Base-by-base conservation (phyloP, 1,284 basidiomycete species). In the Sporisorium sorghi region DNA sequence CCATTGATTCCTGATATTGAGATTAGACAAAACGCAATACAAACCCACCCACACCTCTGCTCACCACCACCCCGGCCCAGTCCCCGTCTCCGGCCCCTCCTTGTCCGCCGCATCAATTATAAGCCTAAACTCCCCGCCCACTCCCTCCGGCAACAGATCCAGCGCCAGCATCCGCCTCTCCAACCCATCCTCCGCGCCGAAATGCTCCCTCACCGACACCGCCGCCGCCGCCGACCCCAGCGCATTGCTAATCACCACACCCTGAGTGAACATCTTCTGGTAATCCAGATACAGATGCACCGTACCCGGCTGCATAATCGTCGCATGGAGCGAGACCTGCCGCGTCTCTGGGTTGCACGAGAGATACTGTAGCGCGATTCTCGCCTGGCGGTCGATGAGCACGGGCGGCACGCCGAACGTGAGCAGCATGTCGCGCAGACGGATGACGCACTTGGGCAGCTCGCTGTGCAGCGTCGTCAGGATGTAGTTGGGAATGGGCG, bases 401-500 rank as follows among this genome's bases (percentile, higher is more conserved):
- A 78, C 67, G 7, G 78, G 78, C 2, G 76, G 69, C 0, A 78
- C 66, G 10, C 78, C 78, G 50, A 80, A 80, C 0, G 63, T 75
- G 21, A 64, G 30, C 6, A 80, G 49, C 57, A 75, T 72, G 19
- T 75, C 76, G 12, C 78, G 49, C 5, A 80, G 56, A 9, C 78
- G 57, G 8, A 43, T 58, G 3, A 51, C 33, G 26, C 66, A 55
- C 40, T 63, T 60, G 26, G 76, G 78, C 44, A 73, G 39, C 30
- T 80, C 78, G 53, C 50, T 65, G 15, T 58, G 57, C 19, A 80
- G 48, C 5, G 71, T 73, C 2, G 58, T 59, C 6, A 66, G 37
- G 33, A 80, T 76, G 51, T 73, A 78, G 49, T 57, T 52, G n/a
- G 78, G 78, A 30, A 78, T 68, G 28, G 58, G 43, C 3, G 56